phyloP scores from a whole-genome alignment of 2,329 filamentous ascomycete species.

The Aspergillus ruber region DNA sequence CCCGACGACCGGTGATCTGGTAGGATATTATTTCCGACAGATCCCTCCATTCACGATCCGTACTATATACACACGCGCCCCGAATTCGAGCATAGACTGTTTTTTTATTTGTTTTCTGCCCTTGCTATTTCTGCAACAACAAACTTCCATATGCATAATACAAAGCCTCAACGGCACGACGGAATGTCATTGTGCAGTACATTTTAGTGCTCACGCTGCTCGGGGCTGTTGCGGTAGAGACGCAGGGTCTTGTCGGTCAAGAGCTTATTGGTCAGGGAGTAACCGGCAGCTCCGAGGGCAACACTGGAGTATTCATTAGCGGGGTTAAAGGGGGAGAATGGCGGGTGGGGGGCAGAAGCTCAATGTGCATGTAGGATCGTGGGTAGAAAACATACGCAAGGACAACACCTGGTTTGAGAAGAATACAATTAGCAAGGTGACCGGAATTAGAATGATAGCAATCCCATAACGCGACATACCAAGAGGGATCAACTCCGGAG shows the following conservation, averaged over 20 bases:
- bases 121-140: slow-evolving; percentile 12
- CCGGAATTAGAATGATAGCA: neutral
- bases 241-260: slow-evolving; percentile 86
- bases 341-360: slow-evolving; percentile 9
- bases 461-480: slow-evolving; percentile 52
- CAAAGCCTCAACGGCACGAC: slow-evolving; percentile 17
- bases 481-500: slow-evolving; percentile 88
- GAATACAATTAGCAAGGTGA: slow-evolving; percentile 16
- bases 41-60: slow-evolving; percentile 22
- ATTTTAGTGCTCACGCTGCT: slow-evolving; percentile 35
- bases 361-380: slow-evolving; percentile 3
- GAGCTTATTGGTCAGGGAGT: slow-evolving; percentile 79
- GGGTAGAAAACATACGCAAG: slow-evolving; percentile 59
- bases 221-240: slow-evolving; percentile 62
- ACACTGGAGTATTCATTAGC: slow-evolving; percentile 40
- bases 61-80: slow-evolving; percentile 35
- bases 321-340: slow-evolving; percentile 1
- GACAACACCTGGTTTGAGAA: slow-evolving; percentile 62
- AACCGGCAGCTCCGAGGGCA: slow-evolving; percentile 70
- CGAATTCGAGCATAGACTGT: slow-evolving; percentile 20
- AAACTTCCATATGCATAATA: slow-evolving; percentile 24
- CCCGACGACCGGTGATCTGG: slow-evolving; percentile 22
- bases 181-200: slow-evolving; percentile 31
- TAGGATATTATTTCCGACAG: slow-evolving; percentile 19
- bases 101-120: slow-evolving; percentile 16